phyloP scores from a whole-genome alignment of 1,284 basidiomycete species.

The Salmacisia buchloeana region DNA sequence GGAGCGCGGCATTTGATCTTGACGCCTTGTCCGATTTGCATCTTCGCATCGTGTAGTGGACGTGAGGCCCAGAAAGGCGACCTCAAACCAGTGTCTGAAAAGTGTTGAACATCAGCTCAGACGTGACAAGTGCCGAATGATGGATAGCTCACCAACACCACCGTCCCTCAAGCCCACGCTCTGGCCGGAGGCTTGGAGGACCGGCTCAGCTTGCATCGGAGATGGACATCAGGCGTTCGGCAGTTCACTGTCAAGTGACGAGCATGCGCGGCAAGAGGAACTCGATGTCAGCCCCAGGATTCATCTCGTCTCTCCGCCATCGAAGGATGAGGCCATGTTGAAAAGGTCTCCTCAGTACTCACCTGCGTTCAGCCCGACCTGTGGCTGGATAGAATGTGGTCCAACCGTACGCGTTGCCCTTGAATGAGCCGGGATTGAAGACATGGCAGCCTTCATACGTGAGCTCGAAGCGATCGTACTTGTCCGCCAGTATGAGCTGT shows the following conservation, averaged over 20 bases:
- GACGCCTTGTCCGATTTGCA: too few species aligned
- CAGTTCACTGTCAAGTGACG: not conserved
- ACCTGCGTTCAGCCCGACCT: slow-evolving; percentile 26
- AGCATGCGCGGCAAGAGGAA: not conserved
- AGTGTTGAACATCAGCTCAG: too few species aligned
- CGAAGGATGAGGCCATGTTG: not conserved
- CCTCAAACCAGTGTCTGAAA: too few species aligned
- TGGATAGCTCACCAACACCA: too few species aligned
- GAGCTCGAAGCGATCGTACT: slow-evolving; percentile 89
- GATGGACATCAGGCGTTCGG: not conserved
- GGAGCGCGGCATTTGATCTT: too few species aligned
- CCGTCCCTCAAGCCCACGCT: too few species aligned
- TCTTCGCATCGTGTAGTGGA: too few species aligned
- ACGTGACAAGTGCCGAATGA: too few species aligned
- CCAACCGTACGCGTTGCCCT: slow-evolving; percentile 32
- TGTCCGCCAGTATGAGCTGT: slow-evolving; percentile 90
- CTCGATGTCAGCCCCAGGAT: not conserved
- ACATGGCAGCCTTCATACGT: slow-evolving; percentile 98
- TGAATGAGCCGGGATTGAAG: slow-evolving; percentile 77
- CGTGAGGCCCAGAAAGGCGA: too few species aligned
- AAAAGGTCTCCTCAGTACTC: not conserved
- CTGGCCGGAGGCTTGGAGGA: too few species aligned
- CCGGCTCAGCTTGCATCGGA: too few species aligned
- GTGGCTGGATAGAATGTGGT: slow-evolving; percentile 28
- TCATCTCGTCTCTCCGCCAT: not conserved